Conservation (phyloP, 1,284 basidiomycete species). For the Sanguinoderma infundibulare region DNA sequence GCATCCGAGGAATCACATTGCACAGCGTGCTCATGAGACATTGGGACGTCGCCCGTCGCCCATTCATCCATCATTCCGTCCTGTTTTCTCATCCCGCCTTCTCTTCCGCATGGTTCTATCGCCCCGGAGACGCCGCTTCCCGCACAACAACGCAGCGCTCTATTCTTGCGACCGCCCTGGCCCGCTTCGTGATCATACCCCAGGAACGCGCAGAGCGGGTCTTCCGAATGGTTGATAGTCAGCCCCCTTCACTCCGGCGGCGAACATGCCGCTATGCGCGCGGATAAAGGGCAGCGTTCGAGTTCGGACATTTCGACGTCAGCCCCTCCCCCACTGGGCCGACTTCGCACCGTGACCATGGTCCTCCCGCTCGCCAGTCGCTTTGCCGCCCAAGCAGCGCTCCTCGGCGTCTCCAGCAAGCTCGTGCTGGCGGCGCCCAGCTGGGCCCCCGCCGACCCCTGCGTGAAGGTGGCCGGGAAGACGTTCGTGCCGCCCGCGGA, state of each 20-base stretch:
- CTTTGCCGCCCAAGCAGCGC: conserved; percentile 9
- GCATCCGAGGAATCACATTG: background rate
- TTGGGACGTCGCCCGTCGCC: background rate
- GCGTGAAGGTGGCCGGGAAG: conserved; percentile 53
- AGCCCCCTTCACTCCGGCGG: background rate
- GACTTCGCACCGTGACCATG: background rate
- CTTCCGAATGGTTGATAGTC: no score
- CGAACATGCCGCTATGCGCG: background rate
- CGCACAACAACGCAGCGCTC: background rate
- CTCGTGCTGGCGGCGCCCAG: conserved; percentile 12
- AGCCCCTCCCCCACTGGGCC: background rate
- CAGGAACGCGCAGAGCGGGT: no score
- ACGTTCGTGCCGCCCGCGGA: conserved; percentile 53
- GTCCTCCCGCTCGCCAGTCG: conserved; percentile 11
- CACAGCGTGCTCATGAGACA: background rate
- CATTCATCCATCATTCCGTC: background rate
- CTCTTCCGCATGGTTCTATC: conserved; percentile 1
- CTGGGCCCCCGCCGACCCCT: conserved; percentile 46
- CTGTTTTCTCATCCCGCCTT: background rate
- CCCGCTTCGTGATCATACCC: background rate
- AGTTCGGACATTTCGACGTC: no score
- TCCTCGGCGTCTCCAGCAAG: background rate
- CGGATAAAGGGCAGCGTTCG: no score
- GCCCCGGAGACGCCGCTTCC: background rate
- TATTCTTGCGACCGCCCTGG: background rate